phyloP scores from a whole-genome alignment of 2,329 filamentous ascomycete species.

The Didymella lethalis region DNA sequence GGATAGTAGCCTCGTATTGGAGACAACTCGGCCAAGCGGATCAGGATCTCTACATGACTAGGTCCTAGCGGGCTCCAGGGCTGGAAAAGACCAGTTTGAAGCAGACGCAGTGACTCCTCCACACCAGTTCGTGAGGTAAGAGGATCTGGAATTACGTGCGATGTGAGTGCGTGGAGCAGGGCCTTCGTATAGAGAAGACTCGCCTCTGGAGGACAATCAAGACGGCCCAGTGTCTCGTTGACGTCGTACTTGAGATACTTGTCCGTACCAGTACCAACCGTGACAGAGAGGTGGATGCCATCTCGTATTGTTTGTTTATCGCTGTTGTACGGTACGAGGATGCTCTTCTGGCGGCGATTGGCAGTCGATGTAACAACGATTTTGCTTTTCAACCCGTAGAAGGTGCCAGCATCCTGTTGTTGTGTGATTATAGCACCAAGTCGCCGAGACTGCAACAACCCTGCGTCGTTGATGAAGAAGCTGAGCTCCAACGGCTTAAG shows the following conservation, averaged over 20 bases:
- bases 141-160: slow-evolving; percentile 63
- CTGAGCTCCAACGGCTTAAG: slow-evolving; percentile 61
- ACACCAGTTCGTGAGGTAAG: slow-evolving; percentile 67
- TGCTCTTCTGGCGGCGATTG: slow-evolving; percentile 52
- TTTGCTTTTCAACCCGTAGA: slow-evolving; percentile 67
- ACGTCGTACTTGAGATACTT: slow-evolving; percentile 62
- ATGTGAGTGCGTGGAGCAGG: slow-evolving; percentile 67
- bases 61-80: slow-evolving; percentile 38
- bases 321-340: slow-evolving; percentile 42
- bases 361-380: slow-evolving; percentile 61
- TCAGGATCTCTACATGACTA: slow-evolving; percentile 13
- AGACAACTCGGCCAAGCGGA: slow-evolving; percentile 46
- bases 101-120: slow-evolving; percentile 64
- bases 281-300: slow-evolving; percentile 54
- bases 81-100: slow-evolving; percentile 61
- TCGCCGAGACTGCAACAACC: slow-evolving; percentile 58
- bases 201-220: slow-evolving; percentile 67
- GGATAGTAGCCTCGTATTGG: slow-evolving; percentile 50
- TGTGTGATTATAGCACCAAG: slow-evolving; percentile 62
- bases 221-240: slow-evolving; percentile 62
- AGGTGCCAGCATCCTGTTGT: slow-evolving; percentile 66
- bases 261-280: slow-evolving; percentile 43
- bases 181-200: slow-evolving; percentile 65
- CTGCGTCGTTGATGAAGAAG: slow-evolving; percentile 59
- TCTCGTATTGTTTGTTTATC: slow-evolving; percentile 28